A percentile compares a stretch with the other conserved stretches of the same genome.
phyloP scores from a whole-genome alignment of 352 stramenopile species.

The Pythium biforme region DNA sequence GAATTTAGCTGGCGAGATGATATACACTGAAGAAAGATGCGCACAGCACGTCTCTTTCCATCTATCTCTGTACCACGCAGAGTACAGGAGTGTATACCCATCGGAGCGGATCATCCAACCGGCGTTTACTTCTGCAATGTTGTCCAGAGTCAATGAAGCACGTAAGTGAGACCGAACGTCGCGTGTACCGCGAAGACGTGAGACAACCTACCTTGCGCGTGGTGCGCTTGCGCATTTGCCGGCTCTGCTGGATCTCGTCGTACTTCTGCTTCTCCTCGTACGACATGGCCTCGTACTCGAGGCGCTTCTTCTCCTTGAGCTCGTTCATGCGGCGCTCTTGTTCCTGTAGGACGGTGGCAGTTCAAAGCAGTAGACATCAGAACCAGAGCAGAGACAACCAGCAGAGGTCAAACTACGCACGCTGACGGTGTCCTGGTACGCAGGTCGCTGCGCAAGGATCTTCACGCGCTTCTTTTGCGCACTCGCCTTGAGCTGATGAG shows the following conservation, averaged over 20 bases:
- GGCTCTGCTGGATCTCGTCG: constrained; percentile 71
- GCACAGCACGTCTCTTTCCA: not conserved
- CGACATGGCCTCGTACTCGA: constrained; percentile 73
- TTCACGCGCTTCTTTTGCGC: constrained; percentile 76
- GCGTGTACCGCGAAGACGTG: not conserved
- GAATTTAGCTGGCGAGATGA: not conserved
- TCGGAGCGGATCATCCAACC: too few species aligned
- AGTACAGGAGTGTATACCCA: too few species aligned
- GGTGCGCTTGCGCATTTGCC: constrained; percentile 62
- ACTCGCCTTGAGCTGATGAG: constrained; percentile 72
- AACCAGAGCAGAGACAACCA: not conserved
- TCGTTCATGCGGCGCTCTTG: constrained; percentile 45
- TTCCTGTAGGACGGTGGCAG: constrained; percentile 31
- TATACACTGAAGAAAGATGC: not conserved
- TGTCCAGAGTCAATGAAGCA: too few species aligned
- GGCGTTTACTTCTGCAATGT: not conserved
- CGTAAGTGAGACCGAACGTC: too few species aligned
- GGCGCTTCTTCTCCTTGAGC: constrained; percentile 74
- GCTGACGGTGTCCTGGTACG: constrained; percentile 1
- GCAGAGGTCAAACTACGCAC: not conserved
- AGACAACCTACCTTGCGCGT: constrained; percentile 48
- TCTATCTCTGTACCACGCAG: not conserved
- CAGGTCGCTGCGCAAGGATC: constrained; percentile 46
- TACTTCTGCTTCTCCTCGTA: constrained; percentile 82
- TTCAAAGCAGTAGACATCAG: not conserved